A percentile compares a stretch with the other conserved stretches of the same genome.
Evolutionary conservation across 176 grass and related monocot genomes (phyloP).

Genomic region (Oryza brachyantha): DNA sequence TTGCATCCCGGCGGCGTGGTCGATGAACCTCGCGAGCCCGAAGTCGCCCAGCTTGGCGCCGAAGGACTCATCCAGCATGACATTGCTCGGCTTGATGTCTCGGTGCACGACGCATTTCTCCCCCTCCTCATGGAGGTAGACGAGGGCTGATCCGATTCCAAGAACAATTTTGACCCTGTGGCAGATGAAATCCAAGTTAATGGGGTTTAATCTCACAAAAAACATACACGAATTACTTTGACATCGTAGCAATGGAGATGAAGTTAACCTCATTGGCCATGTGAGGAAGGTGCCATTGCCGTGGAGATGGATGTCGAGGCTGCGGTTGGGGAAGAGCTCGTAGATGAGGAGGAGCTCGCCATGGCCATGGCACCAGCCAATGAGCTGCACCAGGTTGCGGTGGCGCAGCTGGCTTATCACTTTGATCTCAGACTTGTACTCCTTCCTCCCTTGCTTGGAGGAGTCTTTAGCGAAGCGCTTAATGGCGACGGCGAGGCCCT

Average conservation of each 20-base stretch:
- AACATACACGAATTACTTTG: too few species aligned
- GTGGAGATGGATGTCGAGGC: constrained; percentile 36
- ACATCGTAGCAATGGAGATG: too few species aligned
- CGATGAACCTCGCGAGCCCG: constrained; percentile 45
- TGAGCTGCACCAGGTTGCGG: constrained; percentile 35
- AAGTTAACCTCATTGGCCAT: constrained; percentile 38
- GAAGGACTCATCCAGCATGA: background rate
- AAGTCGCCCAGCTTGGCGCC: background rate
- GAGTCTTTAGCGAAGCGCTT: constrained; percentile 12
- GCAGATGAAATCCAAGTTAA: too few species aligned
- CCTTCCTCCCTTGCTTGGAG: constrained; percentile 26
- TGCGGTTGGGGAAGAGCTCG: constrained; percentile 39
- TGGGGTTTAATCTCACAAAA: too few species aligned
- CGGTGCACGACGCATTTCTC: constrained; percentile 29
- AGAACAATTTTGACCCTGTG: constrained; percentile 14
- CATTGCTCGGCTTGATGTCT: background rate
- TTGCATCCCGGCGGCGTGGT: constrained; percentile 27
- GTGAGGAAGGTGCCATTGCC: constrained; percentile 29
- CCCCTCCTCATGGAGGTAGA: constrained; percentile 36
- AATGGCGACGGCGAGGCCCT: constrained; percentile 18
- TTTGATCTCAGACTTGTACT: constrained; percentile 42
- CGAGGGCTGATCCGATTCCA: background rate
- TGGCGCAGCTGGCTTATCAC: constrained; percentile 43
- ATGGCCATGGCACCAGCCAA: constrained; percentile 34
- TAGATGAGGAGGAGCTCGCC: constrained; percentile 35